Conservation (phyloP, 169 alveolate genomes). For the Babesia bigemina region DNA sequence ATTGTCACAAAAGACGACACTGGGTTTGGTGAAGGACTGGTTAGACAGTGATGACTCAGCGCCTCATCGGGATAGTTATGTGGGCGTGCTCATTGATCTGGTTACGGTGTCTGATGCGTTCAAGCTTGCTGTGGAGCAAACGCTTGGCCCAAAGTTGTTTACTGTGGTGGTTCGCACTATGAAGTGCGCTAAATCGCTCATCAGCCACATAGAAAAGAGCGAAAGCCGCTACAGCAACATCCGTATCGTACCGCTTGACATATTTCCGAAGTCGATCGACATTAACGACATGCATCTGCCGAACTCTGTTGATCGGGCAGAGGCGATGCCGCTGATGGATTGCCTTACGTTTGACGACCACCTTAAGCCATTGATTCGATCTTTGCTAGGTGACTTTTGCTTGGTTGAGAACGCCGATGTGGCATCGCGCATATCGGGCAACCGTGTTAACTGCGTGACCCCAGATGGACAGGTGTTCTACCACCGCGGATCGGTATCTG, state of each 20-base stretch:
- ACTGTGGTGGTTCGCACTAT: constrained; percentile 54
- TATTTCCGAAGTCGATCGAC: not conserved
- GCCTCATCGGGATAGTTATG: constrained; percentile 17
- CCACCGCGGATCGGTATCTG: constrained; percentile 54
- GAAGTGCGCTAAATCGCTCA: constrained; percentile 34
- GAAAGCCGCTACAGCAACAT: constrained; percentile 21
- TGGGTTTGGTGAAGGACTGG: constrained; percentile 21
- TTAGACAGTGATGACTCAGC: not conserved
- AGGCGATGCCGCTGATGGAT: constrained; percentile 22
- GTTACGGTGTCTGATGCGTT: constrained; percentile 43
- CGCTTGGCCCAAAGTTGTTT: constrained; percentile 54
- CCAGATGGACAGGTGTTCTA: constrained; percentile 63
- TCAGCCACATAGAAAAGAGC: constrained; percentile 23
- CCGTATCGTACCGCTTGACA: constrained; percentile 38
- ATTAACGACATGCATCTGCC: not conserved
- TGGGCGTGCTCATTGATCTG: constrained; percentile 53
- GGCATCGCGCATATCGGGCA: constrained; percentile 6
- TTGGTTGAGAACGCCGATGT: constrained; percentile 45
- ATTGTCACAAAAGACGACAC: constrained; percentile 25
- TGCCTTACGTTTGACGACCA: constrained; percentile 32
- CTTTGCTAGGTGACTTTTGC: constrained; percentile 34
- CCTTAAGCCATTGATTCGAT: not conserved
- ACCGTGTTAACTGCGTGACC: constrained; percentile 51
- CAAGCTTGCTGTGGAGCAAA: constrained; percentile 56
- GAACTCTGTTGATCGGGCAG: constrained; percentile 13